Percentiles rank a stretch among this genome's conserved stretches.
phyloP scores from a whole-genome alignment of 2,329 filamentous ascomycete genomes.

The Thielaviopsis musarum region DNA sequence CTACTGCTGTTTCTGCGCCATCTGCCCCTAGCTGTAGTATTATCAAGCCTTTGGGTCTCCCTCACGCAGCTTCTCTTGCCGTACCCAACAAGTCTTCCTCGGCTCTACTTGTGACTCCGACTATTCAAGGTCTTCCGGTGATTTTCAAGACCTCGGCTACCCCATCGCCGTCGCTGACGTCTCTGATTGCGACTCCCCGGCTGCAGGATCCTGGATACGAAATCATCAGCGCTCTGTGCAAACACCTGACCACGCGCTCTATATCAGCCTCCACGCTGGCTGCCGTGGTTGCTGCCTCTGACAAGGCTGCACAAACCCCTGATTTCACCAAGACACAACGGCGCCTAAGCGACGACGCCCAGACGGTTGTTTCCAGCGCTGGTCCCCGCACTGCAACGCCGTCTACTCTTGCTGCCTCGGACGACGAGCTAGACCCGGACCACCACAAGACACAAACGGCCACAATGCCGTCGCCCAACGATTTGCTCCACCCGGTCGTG shows the following conservation, averaged over 20 bases:
- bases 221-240: conserved; percentile 3
- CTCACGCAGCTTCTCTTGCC: not conserved
- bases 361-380: not conserved
- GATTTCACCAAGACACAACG: not conserved
- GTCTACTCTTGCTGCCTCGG: not conserved
- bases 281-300: not conserved
- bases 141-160: conserved; percentile 9
- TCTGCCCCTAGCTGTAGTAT: not conserved
- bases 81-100: not conserved
- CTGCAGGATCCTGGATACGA: conserved; percentile 8
- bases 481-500: conserved; percentile 31
- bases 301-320: not conserved
- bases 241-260: not conserved
- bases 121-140: conserved; percentile 1
- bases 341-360: not conserved
- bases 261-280: not conserved
- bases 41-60: not conserved
- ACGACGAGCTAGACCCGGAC: not conserved
- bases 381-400: not conserved
- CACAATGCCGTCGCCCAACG: conserved; percentile 25
- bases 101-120: not conserved
- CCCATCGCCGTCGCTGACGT: conserved; percentile 9
- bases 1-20: not conserved
- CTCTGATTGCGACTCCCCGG: not conserved
- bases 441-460: not conserved